These are phyloP conservation scores for Cyberlindnera suaveolens DNA, from an alignment of 805 yeast genomes.

Conservation along the genomic window DNA sequence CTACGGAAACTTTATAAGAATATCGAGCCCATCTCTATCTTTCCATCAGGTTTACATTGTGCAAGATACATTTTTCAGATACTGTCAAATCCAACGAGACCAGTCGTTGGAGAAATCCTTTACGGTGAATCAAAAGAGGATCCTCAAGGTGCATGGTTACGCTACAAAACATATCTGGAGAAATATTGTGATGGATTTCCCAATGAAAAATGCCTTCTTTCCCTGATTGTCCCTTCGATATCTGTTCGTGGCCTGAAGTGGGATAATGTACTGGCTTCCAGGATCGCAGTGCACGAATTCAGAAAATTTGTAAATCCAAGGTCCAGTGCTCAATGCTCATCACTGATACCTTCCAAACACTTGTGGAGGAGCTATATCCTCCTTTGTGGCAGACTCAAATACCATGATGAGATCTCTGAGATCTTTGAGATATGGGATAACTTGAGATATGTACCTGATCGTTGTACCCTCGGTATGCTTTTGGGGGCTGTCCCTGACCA, in stretches of 20 bases:
- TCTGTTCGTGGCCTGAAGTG: constrained; percentile 30
- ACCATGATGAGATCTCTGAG: constrained; percentile 41
- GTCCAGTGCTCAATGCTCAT: constrained; percentile 21
- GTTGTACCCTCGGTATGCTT: constrained; percentile 33
- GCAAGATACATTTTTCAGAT: constrained; percentile 19
- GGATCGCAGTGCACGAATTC: constrained; percentile 54
- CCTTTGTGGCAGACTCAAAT: constrained; percentile 41
- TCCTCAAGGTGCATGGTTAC: constrained; percentile 25
- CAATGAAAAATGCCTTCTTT: constrained; percentile 28
- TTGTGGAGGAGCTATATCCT: constrained; percentile 50
- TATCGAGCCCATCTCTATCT: constrained; percentile 1
- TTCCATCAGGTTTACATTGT: constrained; percentile 11
- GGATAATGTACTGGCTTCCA: constrained; percentile 50
- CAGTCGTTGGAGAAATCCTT: constrained; percentile 17
- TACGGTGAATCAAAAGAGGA: constrained; percentile 27
- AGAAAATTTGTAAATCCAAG: constrained; percentile 30
- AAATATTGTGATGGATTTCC: constrained; percentile 22
- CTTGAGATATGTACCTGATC: constrained; percentile 36
- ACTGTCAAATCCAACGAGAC: constrained; percentile 12
- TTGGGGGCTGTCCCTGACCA: constrained; percentile 24
- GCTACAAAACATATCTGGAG: constrained; percentile 20
- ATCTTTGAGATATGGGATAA: constrained; percentile 51
- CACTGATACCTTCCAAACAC: constrained; percentile 36
- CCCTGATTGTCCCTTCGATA: constrained; percentile 45
- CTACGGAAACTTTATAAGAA: constrained; percentile 11